A percentile compares a stretch with the other conserved stretches of the same genome.
phyloP scores from a whole-genome alignment of 805 yeast genomes.

The Candida tallmaniae region DNA sequence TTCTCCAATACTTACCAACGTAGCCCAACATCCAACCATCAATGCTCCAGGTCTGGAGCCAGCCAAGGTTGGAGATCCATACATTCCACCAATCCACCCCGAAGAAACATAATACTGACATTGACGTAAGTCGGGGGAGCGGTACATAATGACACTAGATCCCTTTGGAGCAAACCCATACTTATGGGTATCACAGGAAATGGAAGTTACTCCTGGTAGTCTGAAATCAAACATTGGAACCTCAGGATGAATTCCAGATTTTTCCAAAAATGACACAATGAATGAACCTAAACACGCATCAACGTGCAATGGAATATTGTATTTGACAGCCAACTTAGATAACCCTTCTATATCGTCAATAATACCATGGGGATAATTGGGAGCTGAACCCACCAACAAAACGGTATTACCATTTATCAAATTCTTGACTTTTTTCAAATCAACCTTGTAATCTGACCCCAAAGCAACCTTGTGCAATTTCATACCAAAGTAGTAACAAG shows the following conservation, averaged over 20 bases:
- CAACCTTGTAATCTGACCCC: constrained; percentile 63
- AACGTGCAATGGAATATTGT: constrained; percentile 85
- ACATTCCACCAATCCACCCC: constrained; percentile 92
- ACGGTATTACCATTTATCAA: constrained; percentile 78
- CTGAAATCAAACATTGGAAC: constrained; percentile 75
- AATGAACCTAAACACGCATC: constrained; percentile 96
- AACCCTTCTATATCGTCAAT: constrained; percentile 81
- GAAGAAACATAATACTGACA: constrained; percentile 80
- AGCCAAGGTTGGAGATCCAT: constrained; percentile 94
- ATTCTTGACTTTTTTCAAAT: constrained; percentile 54
- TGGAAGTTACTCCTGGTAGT: constrained; percentile 87
- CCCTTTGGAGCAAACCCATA: constrained; percentile 99
- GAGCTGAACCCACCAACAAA: constrained; percentile 87
- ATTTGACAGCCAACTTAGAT: constrained; percentile 56
- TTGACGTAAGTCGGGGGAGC: constrained; percentile 59
- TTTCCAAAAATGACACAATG: constrained; percentile 72
- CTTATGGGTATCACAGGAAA: constrained; percentile 98
- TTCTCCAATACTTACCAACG: constrained; percentile 75
- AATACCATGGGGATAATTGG: constrained; percentile 96
- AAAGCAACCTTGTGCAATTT: constrained; percentile 75
- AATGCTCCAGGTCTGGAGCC: constrained; percentile 97
- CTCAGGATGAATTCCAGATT: constrained; percentile 45
- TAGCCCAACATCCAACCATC: constrained; percentile 98
- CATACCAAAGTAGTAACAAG: constrained; percentile 86
- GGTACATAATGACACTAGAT: constrained; percentile 86